These are phyloP conservation scores for Metschnikowia drakensbergensis DNA, from an alignment of 805 yeast species.

Conservation along the genomic window DNA sequence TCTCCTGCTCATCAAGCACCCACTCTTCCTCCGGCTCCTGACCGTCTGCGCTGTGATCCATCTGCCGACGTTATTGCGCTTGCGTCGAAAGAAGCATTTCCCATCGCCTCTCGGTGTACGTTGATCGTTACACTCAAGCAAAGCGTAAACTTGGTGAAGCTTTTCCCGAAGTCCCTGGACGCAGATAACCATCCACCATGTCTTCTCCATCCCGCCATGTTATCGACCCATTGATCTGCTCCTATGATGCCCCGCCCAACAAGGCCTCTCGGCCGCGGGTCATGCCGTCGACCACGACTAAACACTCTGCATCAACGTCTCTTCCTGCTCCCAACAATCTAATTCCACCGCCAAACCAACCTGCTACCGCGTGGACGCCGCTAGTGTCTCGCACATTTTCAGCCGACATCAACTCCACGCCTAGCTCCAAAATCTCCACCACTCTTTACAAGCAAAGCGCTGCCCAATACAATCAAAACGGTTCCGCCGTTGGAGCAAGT, in stretches of 20 bases:
- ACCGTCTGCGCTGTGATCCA: not conserved
- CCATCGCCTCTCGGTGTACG: not conserved
- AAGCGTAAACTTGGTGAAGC: not conserved
- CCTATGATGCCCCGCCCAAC: slow-evolving; percentile 9
- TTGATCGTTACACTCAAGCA: not conserved
- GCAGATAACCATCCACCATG: slow-evolving; percentile 6
- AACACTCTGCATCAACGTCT: not conserved
- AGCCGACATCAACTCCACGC: slow-evolving; percentile 36
- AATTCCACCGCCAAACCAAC: not conserved
- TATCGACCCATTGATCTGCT: slow-evolving; percentile 35
- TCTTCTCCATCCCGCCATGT: slow-evolving; percentile 35
- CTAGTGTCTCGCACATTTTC: slow-evolving; percentile 35
- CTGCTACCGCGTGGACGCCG: slow-evolving; percentile 42
- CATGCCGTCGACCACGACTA: not conserved
- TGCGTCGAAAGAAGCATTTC: slow-evolving; percentile 3
- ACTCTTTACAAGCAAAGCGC: slow-evolving; percentile 13
- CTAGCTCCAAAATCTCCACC: slow-evolving; percentile 27
- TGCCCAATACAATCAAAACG: not conserved
- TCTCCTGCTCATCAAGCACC: not conserved
- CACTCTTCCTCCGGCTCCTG: not conserved
- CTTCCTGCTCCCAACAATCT: not conserved
- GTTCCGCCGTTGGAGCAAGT: not conserved
- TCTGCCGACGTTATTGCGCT: slow-evolving; percentile 1
- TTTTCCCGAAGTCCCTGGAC: not conserved
- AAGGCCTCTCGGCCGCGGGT: slow-evolving; percentile 5